Evolutionary conservation across 148 eudicot genomes (phyloP).

Genomic region (Rhododendron williamsianum): DNA sequence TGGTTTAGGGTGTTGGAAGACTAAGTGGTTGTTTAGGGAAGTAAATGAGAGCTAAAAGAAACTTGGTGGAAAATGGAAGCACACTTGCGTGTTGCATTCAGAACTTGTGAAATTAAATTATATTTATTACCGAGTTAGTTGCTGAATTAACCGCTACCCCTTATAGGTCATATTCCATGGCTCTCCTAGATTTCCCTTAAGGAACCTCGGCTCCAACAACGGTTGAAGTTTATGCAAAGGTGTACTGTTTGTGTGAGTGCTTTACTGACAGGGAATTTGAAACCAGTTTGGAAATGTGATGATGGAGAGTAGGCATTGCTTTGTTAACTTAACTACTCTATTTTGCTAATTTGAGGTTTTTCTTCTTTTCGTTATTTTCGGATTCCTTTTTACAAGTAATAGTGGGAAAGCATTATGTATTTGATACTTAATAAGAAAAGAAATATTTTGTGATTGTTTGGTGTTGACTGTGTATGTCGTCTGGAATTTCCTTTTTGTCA

Average conservation of each 20-base stretch:
- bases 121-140: background rate
- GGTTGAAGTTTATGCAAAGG: background rate
- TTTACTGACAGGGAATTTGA: background rate
- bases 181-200: background rate
- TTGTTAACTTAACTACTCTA: background rate
- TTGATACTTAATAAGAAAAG: background rate
- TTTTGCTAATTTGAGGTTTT: background rate
- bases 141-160: background rate
- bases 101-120: background rate
- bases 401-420: background rate
- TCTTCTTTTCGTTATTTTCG: background rate
- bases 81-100: background rate
- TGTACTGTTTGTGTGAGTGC: background rate
- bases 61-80: background rate
- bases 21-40: background rate
- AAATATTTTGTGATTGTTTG: background rate
- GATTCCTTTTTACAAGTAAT: background rate
- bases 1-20: background rate
- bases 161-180: background rate
- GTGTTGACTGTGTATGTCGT: background rate
- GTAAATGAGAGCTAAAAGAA: background rate
- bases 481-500: background rate
- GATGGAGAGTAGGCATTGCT: background rate
- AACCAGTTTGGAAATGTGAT: background rate
- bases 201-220: background rate